phyloP scores from a whole-genome alignment of 108 stramenopile genomes.

The Fragilaria crotonensis region DNA sequence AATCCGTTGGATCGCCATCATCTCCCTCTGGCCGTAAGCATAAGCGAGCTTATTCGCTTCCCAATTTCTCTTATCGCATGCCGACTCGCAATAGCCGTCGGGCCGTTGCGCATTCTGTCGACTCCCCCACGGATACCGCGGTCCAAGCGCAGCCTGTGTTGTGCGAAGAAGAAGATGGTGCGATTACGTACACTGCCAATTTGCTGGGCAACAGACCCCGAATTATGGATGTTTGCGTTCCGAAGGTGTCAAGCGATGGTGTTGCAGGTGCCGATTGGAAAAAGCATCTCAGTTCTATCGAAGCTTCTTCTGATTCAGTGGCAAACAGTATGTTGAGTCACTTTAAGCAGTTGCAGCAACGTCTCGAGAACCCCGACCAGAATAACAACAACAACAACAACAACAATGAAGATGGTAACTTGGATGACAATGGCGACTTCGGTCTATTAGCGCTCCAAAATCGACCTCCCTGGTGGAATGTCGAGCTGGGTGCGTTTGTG shows the following conservation, averaged over 20 bases:
- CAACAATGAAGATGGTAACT: slow-evolving; percentile 10
- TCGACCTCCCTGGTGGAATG: slow-evolving; percentile 86
- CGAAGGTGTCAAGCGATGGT: slow-evolving; percentile 50
- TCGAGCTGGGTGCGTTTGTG: slow-evolving; percentile 80
- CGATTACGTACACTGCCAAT: slow-evolving; percentile 82
- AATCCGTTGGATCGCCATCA: neutral
- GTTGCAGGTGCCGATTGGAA: slow-evolving; percentile 34
- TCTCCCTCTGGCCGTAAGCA: neutral
- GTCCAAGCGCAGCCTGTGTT: neutral
- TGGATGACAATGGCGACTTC: slow-evolving; percentile 29
- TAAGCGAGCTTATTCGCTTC: neutral
- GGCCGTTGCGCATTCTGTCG: slow-evolving; percentile 50
- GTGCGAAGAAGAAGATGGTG: slow-evolving; percentile 66
- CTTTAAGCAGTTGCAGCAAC: slow-evolving; percentile 61
- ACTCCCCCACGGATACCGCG: slow-evolving; percentile 1
- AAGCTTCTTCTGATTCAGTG: slow-evolving; percentile 11
- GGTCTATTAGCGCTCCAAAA: slow-evolving; percentile 72
- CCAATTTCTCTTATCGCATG: slow-evolving; percentile 4
- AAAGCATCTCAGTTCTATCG: slow-evolving; percentile 14
- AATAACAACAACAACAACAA: slow-evolving; percentile 8
- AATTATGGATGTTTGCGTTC: slow-evolving; percentile 87
- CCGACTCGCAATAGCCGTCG: slow-evolving; percentile 32
- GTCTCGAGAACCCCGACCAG: slow-evolving; percentile 7
- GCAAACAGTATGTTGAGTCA: slow-evolving; percentile 49
- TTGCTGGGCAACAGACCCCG: slow-evolving; percentile 78